phyloP scores from a whole-genome alignment of 2,329 filamentous ascomycete species.

The Colletotrichum orbiculare region DNA sequence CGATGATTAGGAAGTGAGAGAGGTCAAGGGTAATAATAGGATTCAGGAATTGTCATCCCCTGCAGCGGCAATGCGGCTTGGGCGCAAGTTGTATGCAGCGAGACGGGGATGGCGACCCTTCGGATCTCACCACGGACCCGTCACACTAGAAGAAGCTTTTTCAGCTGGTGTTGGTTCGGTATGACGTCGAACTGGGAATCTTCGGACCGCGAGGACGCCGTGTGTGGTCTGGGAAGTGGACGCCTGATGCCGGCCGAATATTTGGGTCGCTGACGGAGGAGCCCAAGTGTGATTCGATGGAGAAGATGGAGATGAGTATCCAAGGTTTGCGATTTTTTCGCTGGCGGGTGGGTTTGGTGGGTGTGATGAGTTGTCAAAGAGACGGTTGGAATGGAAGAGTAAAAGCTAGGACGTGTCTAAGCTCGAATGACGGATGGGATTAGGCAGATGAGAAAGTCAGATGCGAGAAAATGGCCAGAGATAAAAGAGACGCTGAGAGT shows the following conservation, averaged over 20 bases:
- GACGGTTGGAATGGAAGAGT: background rate
- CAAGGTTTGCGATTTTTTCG: background rate
- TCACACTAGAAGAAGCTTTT: conserved; percentile 28
- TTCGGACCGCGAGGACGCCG: conserved; percentile 19
- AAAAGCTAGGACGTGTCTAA: conserved; percentile 9
- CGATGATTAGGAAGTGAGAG: conserved; percentile 1
- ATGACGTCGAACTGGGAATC: conserved; percentile 26
- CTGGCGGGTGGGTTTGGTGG: conserved; percentile 11
- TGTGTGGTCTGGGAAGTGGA: background rate
- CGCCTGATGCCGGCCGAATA: conserved; percentile 13
- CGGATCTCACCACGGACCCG: conserved; percentile 26
- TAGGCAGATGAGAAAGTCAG: background rate
- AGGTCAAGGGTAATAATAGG: conserved; percentile 28
- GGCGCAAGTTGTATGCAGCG: conserved; percentile 8
- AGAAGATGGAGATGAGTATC: no score
- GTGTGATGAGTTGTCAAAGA: conserved; percentile 17
- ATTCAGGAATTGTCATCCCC: conserved; percentile 4
- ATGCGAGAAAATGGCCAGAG: background rate
- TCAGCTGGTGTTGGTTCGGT: conserved; percentile 18
- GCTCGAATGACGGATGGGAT: conserved; percentile 13
- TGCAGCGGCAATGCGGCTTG: conserved; percentile 17
- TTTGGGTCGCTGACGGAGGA: conserved; percentile 17
- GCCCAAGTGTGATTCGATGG: conserved; percentile 16
- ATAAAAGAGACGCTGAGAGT: no score
- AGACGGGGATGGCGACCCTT: conserved; percentile 20